Evolutionary conservation across 805 yeast genomes (phyloP).

Genomic region (Wickerhamomyces chaumierensis): DNA sequence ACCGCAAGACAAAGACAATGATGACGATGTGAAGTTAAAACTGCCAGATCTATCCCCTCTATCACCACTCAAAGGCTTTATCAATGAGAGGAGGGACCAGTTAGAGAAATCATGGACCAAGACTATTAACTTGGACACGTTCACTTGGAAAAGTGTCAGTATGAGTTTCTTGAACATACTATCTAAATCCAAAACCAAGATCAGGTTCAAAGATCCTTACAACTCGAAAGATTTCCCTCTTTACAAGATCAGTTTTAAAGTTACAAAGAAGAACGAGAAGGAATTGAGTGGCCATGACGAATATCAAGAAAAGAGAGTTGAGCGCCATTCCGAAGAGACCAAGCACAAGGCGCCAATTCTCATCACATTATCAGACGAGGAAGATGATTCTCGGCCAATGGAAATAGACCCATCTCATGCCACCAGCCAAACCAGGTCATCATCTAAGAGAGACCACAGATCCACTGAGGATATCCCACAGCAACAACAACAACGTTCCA

Average conservation of each 20-base stretch:
- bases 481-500: conserved; percentile 20
- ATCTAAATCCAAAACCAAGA: conserved; percentile 24
- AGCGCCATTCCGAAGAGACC: too few relatives aligned
- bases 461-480: conserved; percentile 14
- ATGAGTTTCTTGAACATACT: conserved; percentile 16
- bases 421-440: too few relatives aligned
- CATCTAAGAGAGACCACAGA: conserved; percentile 8
- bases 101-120: conserved; percentile 6
- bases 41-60: conserved; percentile 10
- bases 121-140: conserved; percentile 8
- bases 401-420: too few relatives aligned
- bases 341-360: too few relatives aligned
- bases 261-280: conserved; percentile 1
- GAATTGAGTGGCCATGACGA: neutral
- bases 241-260: conserved; percentile 26
- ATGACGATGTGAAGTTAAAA: neutral
- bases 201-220: conserved; percentile 40
- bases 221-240: conserved; percentile 35
- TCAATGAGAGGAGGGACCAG: conserved; percentile 2
- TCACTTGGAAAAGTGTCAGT: conserved; percentile 21
- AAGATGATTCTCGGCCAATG: too few relatives aligned
- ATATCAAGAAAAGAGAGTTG: neutral
- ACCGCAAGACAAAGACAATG: neutral
- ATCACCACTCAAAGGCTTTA: conserved; percentile 8
- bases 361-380: neutral